Evolutionary conservation across 306 rosid genomes (phyloP).

Genomic region (Citrullus colocynthis): DNA sequence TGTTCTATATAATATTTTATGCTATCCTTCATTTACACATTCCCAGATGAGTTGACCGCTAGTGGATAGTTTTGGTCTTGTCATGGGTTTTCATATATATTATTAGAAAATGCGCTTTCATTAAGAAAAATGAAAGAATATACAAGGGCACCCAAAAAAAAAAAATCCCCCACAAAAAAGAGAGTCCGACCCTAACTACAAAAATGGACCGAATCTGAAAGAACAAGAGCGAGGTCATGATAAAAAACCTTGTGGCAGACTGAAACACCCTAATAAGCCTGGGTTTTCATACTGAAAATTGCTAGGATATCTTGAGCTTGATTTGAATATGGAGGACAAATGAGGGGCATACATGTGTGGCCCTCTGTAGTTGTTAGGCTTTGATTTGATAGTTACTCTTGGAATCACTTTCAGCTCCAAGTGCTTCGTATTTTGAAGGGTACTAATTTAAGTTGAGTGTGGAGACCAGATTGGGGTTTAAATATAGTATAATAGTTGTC

Average conservation of each 20-base stretch:
- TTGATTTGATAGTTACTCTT: neutral
- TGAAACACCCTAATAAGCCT: neutral
- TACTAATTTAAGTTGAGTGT: neutral
- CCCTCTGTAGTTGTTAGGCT: neutral
- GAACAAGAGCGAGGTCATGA: neutral
- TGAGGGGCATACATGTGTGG: neutral
- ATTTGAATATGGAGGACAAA: neutral
- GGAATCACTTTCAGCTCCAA: neutral
- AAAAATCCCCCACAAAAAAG: neutral
- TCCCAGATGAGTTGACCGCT: neutral
- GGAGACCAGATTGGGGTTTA: neutral
- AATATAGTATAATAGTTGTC: neutral
- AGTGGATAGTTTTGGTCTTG: neutral
- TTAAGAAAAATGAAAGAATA: neutral
- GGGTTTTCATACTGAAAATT: neutral
- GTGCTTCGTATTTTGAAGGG: neutral
- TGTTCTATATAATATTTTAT: neutral
- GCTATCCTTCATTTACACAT: neutral
- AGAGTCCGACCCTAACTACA: neutral
- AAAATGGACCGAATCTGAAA: neutral
- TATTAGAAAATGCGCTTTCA: neutral
- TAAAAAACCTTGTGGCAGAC: neutral
- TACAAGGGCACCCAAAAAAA: neutral
- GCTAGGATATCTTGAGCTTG: neutral
- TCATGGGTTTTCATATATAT: neutral